Evolutionary conservation across 148 eudicot species (phyloP).

Genomic region (Camellia japonica): DNA sequence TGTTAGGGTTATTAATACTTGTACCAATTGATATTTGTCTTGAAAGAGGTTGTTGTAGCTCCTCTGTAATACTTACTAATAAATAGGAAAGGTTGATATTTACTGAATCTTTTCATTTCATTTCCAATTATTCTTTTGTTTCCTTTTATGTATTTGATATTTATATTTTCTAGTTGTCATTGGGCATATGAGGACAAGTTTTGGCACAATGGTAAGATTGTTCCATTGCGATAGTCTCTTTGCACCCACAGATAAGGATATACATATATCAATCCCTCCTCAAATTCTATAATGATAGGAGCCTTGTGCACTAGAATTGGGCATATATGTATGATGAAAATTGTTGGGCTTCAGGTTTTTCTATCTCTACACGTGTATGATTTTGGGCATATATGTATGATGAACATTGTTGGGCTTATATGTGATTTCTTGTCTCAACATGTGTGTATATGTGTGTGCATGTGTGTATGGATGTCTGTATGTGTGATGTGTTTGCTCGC

Average conservation of each 20-base stretch:
- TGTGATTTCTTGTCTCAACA: not conserved
- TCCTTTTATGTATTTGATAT: not conserved
- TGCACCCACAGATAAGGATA: too few species aligned
- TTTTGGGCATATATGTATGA: not conserved
- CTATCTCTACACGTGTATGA: too few species aligned
- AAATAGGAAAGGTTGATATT: constrained; percentile 4
- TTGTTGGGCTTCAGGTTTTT: too few species aligned
- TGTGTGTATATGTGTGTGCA: not conserved
- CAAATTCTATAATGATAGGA: too few species aligned
- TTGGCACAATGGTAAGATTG: too few species aligned
- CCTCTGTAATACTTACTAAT: constrained; percentile 13
- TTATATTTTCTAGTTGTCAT: too few species aligned
- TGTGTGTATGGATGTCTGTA: not conserved
- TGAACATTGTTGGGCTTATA: not conserved
- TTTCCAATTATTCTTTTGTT: not conserved
- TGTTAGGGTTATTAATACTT: not conserved
- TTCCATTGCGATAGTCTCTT: too few species aligned
- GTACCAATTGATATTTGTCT: not conserved
- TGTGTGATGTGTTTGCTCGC: not conserved
- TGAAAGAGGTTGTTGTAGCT: constrained; percentile 1
- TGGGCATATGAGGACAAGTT: too few species aligned
- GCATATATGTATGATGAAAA: too few species aligned
- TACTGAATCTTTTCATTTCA: not conserved
- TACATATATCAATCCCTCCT: too few species aligned
- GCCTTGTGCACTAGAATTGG: too few species aligned